Evolutionary conservation across 345 rosid genomes (phyloP), one percentile per base, ranked within the genome.

Genomic region (Linum lewisii): DNA sequence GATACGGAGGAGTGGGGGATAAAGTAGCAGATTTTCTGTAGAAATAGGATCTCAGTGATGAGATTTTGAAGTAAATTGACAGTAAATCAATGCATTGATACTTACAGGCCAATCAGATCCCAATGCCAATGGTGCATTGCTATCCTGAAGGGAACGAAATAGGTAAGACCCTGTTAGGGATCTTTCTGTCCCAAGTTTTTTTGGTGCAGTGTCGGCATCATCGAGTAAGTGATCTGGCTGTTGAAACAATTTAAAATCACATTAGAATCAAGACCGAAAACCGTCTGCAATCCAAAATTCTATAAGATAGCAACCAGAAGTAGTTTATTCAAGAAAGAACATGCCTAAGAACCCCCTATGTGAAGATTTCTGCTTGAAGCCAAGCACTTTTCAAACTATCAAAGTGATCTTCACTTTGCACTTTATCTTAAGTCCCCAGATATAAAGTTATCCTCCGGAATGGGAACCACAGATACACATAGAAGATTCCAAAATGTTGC

Each of bases 101-200:
- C 88, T 70, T 79, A 91, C 96, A n/a, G 98, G 98, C 98, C 98
- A 91, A 72, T 91, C 98, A 64, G 98, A 88, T 65, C 98, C 98
- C 59, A 91, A 69, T 24, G 84, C 95, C 81, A 91, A 67, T 53
- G 59, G 66, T 24, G 87, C 85, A 58, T 80, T 78, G 73, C 84
- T 76, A 21, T 73, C 80, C 69, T 78, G 60, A 65, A 92, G 77
- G 36, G 96, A 86, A 13, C 20, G 67, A 59, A 83, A 88, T 36
- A 81, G 78, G 64, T 80, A 88, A 45, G 98, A 80, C 47, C 77
- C 88, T 54, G 58, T 77, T 32, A 75, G 29, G 42, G 96, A 87
- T 72, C 96, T 86, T 2, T 84, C 92, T 42, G 45, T 61, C 52
- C 98, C 98, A 34, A 91, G 92, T 73, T 86, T 92, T 77, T 78